Evolutionary conservation across 73 alveolate species (phyloP), one percentile per base, ranked within the genome.

Genomic region (Uronychia setigera): DNA sequence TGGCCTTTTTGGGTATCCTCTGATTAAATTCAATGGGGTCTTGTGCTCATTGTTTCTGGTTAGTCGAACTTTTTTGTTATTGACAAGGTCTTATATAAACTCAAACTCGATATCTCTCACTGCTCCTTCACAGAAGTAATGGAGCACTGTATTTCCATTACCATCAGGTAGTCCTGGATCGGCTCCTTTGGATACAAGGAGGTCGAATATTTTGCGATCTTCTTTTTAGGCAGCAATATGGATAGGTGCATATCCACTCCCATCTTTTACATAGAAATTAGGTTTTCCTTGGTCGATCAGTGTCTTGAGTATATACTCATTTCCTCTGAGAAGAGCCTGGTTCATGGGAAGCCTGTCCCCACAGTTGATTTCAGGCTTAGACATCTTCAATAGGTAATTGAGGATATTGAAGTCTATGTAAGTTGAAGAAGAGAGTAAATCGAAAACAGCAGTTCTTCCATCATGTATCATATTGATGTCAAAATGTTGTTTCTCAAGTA

Each of bases 241-340:
- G 33, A 89, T 84, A 27, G 95, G 89, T 31, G 95, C 87, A 30
- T 35, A 76, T 0, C 95, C 95, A 78, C 84, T 80, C 29, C 33
- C 29, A 32, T 89, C 95, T 79, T 82, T 89, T 25, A 35, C 78
- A 59, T 78, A 84, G 60, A 58, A 80, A 76, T 89, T 78, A 1
- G 95, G 92, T 46, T 84, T 89, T 27, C 95, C 95, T 34, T 35
- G 79, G 46, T 84, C 95, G 19, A 89, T 28, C n/a, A 89, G 35
- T 59, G 90, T 75, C 82, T 78, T 84, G 13, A 85, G 78, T 31
- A 89, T 89, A 34, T 67, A 79, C 5, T 77, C 87, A 46, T 89
- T 89, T 0, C 95, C 95, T 79, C 95, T 46, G 13, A 76, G 78
- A 0, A 89, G 60, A 19, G 95, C 95, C 76, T 89, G 81, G 79